Conservation (phyloP, 2,329 filamentous ascomycete species). For the Boeremia exigua region DNA sequence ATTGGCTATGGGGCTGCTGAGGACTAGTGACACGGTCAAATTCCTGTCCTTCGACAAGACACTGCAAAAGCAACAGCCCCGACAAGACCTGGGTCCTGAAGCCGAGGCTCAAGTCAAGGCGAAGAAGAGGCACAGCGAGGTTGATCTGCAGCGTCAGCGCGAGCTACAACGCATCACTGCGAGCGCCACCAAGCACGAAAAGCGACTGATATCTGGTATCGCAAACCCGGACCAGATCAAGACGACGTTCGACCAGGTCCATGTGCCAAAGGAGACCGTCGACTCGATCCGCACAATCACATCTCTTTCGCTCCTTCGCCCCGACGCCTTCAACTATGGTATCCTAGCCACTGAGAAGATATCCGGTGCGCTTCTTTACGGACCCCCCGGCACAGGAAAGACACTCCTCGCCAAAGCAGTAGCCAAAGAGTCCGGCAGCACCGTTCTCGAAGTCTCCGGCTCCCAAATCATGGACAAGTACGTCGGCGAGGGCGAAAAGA, state of each 20-base stretch:
- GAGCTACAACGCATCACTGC: constrained; percentile 52
- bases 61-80: constrained; percentile 12
- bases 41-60: constrained; percentile 42
- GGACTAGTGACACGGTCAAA: constrained; percentile 57
- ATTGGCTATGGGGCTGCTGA: constrained; percentile 51
- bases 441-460: constrained; percentile 82
- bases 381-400: constrained; percentile 77
- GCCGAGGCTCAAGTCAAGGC: constrained; percentile 14
- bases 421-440: constrained; percentile 70
- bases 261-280: constrained; percentile 80
- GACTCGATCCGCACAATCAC: constrained; percentile 89
- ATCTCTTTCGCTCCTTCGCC: constrained; percentile 81
- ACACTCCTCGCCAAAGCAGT: constrained; percentile 69
- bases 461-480: constrained; percentile 96
- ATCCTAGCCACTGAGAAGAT: constrained; percentile 91
- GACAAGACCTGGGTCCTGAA: constrained; percentile 7
- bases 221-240: constrained; percentile 81
- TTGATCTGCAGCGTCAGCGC: constrained; percentile 54
- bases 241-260: constrained; percentile 87
- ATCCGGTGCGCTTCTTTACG: constrained; percentile 85
- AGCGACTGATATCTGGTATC: constrained; percentile 79
- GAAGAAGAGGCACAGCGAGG: constrained; percentile 20
- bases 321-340: constrained; percentile 95
- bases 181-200: constrained; percentile 74
- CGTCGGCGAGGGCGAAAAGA: constrained; percentile 95